Evolutionary conservation across 305 asterid species (phyloP), one percentile per base, ranked within the genome.

Genomic region (Fraxinus floribunda): DNA sequence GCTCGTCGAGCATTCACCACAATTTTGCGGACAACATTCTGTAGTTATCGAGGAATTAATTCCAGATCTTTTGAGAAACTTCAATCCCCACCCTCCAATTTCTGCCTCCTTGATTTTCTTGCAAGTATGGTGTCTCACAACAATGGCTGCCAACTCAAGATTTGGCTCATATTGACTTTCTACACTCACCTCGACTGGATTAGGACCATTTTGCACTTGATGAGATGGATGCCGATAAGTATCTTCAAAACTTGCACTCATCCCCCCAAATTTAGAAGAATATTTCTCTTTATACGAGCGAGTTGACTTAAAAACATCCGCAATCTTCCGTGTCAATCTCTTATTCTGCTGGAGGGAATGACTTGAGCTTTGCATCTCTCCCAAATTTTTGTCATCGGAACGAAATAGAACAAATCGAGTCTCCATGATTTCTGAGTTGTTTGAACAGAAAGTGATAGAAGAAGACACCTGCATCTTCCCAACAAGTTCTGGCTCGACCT

Each of bases 51-150:
- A 82, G 68, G 83, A 39, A 64, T 24, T 77, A 34, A 39, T 82
- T 35, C 79, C 82, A 0, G 88, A 9, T 77, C 86, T 90, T 84
- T 92, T 91, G 44, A 95, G 98, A 86, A 95, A 95, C 75, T 94
- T 95, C 92, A 95, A 81, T 78, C 98, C 98, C 98, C 98, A 95
- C 46, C 98, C 98, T 71, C 95, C 95, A 7, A 55, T 57, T 64
- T 84, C 89, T 75, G 74, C 86, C 87, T 90, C 91, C 88, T 90
- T 89, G 36, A 32, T 83, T 72, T 62, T 87, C 66, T 80, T 64
- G 83, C 77, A 81, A 26, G 85, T 64, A 60, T 86, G 89, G 44
- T 90, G 90, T 82, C 88, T 95, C 79, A 89, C 91, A 24, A 95
- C 82, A 39, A 95, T 82, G 66, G 98, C 95, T 16, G 94, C 99